A percentile compares a stretch with the other conserved stretches of the same genome.
phyloP scores from a whole-genome alignment of 129 eudicot species.

The Centrapalus pauciflorus region DNA sequence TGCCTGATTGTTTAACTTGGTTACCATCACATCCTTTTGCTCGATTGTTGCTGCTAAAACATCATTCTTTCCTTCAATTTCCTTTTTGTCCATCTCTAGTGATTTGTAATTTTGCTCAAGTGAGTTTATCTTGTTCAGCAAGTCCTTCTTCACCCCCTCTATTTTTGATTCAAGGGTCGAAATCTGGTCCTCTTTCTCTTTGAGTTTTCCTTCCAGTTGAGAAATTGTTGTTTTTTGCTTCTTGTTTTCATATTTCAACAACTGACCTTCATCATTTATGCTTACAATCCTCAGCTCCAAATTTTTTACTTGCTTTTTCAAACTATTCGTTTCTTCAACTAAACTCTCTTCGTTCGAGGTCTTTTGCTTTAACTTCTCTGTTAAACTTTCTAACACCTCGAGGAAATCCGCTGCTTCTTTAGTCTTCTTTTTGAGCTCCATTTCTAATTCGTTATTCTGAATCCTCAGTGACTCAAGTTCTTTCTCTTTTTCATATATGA shows the following conservation, averaged over 20 bases:
- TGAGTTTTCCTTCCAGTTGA: slow-evolving; percentile 21
- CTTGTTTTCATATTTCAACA: slow-evolving; percentile 28
- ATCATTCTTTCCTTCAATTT: slow-evolving; percentile 33
- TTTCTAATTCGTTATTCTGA: slow-evolving; percentile 18
- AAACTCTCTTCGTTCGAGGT: slow-evolving; percentile 14
- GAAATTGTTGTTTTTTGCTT: slow-evolving; percentile 23
- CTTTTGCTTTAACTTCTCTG: slow-evolving; percentile 23
- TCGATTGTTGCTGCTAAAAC: slow-evolving; percentile 22
- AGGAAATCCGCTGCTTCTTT: slow-evolving; percentile 35
- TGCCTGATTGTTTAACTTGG: slow-evolving; percentile 28
- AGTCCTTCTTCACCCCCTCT: slow-evolving; percentile 37
- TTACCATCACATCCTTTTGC: slow-evolving; percentile 28
- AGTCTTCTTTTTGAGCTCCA: slow-evolving; percentile 22
- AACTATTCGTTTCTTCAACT: slow-evolving; percentile 19
- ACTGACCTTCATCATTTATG: slow-evolving; percentile 20
- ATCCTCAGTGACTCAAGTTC: slow-evolving; percentile 19
- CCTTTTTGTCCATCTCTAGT: slow-evolving; percentile 30
- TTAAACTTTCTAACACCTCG: slow-evolving; percentile 20
- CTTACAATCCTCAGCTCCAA: slow-evolving; percentile 27
- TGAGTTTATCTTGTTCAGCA: slow-evolving; percentile 30
- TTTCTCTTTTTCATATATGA: slow-evolving; percentile 3
- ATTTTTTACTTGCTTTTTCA: slow-evolving; percentile 15
- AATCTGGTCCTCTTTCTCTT: slow-evolving; percentile 28
- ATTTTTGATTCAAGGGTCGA: slow-evolving; percentile 19
- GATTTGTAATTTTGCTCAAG: slow-evolving; percentile 24